phyloP scores from a whole-genome alignment of 2,329 filamentous ascomycete genomes.

The Fusarium marasasianum region DNA sequence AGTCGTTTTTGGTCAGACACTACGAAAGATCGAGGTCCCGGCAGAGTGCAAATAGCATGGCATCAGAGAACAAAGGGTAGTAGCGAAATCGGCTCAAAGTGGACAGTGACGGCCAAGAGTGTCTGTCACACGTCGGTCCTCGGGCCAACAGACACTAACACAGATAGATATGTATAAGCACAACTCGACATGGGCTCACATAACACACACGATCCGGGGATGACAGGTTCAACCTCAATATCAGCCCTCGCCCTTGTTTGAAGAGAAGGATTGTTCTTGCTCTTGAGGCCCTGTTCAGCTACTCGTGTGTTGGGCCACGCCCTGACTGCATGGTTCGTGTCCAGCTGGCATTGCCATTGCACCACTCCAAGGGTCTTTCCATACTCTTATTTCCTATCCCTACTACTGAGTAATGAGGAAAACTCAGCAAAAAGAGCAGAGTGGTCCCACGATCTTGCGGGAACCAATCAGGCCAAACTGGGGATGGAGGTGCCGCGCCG shows the following conservation, averaged over 20 bases:
- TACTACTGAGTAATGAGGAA: not conserved
- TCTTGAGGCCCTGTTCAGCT: not conserved
- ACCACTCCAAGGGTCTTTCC: not conserved
- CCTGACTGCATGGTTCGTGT: not conserved
- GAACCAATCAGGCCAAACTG: not conserved
- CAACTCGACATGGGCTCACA: conserved; percentile 3
- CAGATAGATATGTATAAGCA: conserved; percentile 12
- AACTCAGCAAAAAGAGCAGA: not conserved
- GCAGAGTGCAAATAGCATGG: not conserved
- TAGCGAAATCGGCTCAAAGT: not conserved
- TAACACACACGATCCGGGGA: conserved; percentile 7
- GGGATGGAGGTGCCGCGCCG: not conserved
- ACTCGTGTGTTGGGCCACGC: not conserved
- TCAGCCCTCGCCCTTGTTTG: conserved; percentile 13
- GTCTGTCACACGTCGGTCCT: conserved; percentile 15
- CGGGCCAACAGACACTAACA: conserved; percentile 20
- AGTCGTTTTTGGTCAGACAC: not conserved
- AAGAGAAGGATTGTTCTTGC: conserved; percentile 4
- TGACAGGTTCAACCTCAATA: conserved; percentile 20
- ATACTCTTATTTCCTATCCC: not conserved
- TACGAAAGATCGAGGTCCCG: not conserved
- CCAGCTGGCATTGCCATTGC: not conserved
- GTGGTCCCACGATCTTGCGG: conserved; percentile 14
- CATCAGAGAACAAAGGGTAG: not conserved
- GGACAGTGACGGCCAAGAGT: conserved; percentile 6